Base-by-base conservation (phyloP, 768 basidiomycete genomes). In the Jaapia argillacea region DNA sequence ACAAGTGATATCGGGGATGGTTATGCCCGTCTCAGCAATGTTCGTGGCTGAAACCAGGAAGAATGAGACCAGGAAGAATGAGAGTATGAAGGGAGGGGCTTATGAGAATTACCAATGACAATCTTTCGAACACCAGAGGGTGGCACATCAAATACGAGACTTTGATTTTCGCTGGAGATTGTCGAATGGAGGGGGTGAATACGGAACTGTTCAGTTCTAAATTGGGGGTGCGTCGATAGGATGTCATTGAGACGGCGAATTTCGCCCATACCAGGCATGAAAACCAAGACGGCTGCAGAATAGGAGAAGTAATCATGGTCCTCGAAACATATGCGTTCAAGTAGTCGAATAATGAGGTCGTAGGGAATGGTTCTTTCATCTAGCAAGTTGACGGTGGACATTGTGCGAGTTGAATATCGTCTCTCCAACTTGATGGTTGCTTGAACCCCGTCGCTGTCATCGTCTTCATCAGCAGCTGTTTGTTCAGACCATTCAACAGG, bases 11-110 rank as follows among this genome's bases (percentile, higher is more conserved):
- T 99, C 96, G 4, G 94, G 94, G 44, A 99, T 99, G 1, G 96
- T 99, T 43, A 99, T 88, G 52, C 94, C 94, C 12, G 94, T 99
- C 62, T 99, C 94, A 13, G 90, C 86, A 52, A 93, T 90, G 55
- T 94, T 90, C 25, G 89, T 90, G 2, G 87, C 87, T 90, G 48
- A 28, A 7, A 35, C 26, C 14, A 35, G 6, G 54, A 46, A 43
- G 45, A 48, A 43, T 43, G 46, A 28, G 6, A 35, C 26, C 14
- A 35, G 6, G 54, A 46, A 43, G 45, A 48, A 43, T 43, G 46
- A n/a, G n/a, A n/a, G n/a, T n/a, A 43, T 12, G 36, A 37, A 1
- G 23, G 14, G 18, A 52, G 71, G 16, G 16, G 28, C 28, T 33
- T 10, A 16, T 33, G 10, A 10, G 28, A 33, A 33, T 16, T 56